These are phyloP conservation scores for Annulohypoxylon nitens DNA, from an alignment of 495 filamentous ascomycete genomes.

Conservation along the genomic window DNA sequence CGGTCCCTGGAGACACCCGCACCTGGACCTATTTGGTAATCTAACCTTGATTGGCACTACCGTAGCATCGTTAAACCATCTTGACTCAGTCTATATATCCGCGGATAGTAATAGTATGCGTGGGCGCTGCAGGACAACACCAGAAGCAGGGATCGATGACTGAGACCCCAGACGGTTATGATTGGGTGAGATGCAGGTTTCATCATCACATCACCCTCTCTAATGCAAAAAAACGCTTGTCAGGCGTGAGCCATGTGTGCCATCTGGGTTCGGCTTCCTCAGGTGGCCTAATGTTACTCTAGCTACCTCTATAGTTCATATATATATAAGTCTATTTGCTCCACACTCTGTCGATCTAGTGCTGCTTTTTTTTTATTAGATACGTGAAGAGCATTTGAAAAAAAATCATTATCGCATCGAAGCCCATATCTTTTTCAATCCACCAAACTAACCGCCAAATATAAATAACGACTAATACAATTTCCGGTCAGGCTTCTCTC, in stretches of 20 bases:
- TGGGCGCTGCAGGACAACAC: constrained; percentile 36
- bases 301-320: constrained; percentile 7
- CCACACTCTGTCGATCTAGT: constrained; percentile 35
- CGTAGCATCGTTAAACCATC: constrained; percentile 23
- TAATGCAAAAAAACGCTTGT: constrained; percentile 24
- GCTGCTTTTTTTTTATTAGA: background rate
- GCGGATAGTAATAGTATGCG: constrained; percentile 31
- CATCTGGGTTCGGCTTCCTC: constrained; percentile 28
- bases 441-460: background rate
- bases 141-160: constrained; percentile 31
- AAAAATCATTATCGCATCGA: background rate
- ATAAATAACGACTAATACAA: constrained; percentile 8
- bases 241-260: constrained; percentile 33
- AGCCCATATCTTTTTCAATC: constrained; percentile 1
- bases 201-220: constrained; percentile 48
- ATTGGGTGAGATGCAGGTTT: constrained; percentile 44
- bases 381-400: constrained; percentile 1
- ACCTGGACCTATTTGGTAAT: constrained; percentile 5
- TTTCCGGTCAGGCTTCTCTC: background rate
- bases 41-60: constrained; percentile 30
- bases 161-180: constrained; percentile 33
- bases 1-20: constrained; percentile 39
- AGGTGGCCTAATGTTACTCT: constrained; percentile 34
- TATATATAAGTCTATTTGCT: constrained; percentile 34
- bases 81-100: constrained; percentile 32